phyloP scores from a whole-genome alignment of 208 protist species.

The Phytomonas francai region DNA sequence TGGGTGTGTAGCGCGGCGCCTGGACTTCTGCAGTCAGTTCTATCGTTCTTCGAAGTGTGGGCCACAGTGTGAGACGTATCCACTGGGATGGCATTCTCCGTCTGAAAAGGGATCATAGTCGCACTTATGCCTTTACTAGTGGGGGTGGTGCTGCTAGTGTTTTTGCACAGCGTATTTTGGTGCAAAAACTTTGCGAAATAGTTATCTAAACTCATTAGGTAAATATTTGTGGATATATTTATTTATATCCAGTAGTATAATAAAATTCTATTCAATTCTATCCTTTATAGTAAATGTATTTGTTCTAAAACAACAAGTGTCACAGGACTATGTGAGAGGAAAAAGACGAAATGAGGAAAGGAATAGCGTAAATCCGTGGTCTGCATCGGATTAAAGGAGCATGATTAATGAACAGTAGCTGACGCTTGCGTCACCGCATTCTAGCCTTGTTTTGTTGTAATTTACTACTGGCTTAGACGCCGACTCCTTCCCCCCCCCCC shows the following conservation, averaged over 20 bases:
- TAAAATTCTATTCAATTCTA: slow-evolving; percentile 5
- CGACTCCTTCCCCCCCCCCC: no score
- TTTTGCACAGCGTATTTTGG: slow-evolving; percentile 4
- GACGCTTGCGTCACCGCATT: no score
- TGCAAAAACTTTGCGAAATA: slow-evolving; percentile 49
- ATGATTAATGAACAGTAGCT: no score
- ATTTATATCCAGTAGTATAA: slow-evolving; percentile 2
- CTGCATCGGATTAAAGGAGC: no score
- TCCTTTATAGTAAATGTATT: neutral
- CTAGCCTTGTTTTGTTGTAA: no score
- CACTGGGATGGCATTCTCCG: neutral
- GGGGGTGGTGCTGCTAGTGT: neutral
- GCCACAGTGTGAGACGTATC: neutral
- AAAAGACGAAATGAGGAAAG: no score
- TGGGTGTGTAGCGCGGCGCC: neutral
- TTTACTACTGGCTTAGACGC: no score
- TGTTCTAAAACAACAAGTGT: neutral
- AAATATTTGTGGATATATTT: slow-evolving; percentile 4
- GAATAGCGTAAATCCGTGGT: no score
- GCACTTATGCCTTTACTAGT: neutral
- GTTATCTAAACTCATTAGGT: slow-evolving; percentile 39
- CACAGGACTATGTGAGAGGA: slow-evolving; percentile 3
- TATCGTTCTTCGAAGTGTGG: neutral
- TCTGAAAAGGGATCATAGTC: neutral
- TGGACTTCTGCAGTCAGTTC: neutral